Conservation (phyloP, 108 stramenopile species). For the Stephanodiscus minutulus region DNA sequence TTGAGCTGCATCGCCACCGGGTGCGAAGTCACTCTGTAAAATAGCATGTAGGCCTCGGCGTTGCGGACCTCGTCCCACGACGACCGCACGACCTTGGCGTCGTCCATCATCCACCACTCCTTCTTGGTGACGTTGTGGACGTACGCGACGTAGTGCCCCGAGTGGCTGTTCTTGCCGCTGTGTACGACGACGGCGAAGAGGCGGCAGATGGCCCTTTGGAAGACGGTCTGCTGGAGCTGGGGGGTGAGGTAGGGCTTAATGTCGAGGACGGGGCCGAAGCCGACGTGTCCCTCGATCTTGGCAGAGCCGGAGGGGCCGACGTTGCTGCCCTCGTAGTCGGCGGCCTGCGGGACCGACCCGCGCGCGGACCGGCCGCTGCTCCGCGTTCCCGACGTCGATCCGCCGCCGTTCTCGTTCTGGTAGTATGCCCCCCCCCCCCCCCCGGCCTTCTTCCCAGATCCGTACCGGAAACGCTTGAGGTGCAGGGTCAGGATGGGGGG, state of each 20-base stretch:
- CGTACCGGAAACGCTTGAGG: constrained; percentile 88
- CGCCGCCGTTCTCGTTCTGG: constrained; percentile 13
- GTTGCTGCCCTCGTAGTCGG: constrained; percentile 4
- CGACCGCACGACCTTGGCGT: constrained; percentile 66
- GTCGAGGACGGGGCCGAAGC: constrained; percentile 69
- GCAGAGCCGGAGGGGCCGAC: constrained; percentile 80
- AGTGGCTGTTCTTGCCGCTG: constrained; percentile 84
- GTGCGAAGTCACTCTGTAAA: constrained; percentile 86
- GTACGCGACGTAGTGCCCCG: constrained; percentile 81
- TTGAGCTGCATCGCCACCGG: constrained; percentile 65
- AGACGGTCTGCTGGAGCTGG: constrained; percentile 61
- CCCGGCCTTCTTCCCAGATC: constrained; percentile 21
- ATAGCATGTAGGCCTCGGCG: constrained; percentile 91
- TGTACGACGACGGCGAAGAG: constrained; percentile 91
- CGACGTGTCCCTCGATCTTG: constrained; percentile 89
- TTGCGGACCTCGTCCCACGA: constrained; percentile 65
- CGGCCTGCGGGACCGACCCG: constrained; percentile 10
- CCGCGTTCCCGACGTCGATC: constrained; percentile 1
- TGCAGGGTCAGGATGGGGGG: constrained; percentile 89
- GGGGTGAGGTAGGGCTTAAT: constrained; percentile 76
- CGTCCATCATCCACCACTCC: constrained; percentile 95
- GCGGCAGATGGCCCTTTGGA: constrained; percentile 73
- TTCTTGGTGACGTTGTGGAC: constrained; percentile 77
- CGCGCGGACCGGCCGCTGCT: constrained; percentile 11
- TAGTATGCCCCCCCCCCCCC: not conserved